Evolutionary conservation across 2,329 filamentous ascomycete species (phyloP).

Genomic region (Diplodia corticola): DNA sequence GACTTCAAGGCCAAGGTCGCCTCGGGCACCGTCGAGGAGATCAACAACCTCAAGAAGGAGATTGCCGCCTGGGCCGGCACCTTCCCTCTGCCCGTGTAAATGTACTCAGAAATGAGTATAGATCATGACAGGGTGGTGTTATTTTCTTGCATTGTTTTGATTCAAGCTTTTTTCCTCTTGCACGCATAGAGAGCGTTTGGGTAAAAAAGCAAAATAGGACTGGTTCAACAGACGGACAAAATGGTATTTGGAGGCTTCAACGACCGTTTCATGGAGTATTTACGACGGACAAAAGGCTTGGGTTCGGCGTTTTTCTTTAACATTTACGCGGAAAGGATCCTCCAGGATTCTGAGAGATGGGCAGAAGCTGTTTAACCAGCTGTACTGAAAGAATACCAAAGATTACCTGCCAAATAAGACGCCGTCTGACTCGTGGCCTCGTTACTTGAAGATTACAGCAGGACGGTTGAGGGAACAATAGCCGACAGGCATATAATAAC

Average conservation of each 20-base stretch:
- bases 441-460: neutral
- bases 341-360: neutral
- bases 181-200: slow-evolving; percentile 2
- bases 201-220: neutral
- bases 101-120: neutral
- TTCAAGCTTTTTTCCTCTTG: neutral
- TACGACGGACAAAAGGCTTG: slow-evolving; percentile 15
- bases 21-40: slow-evolving; percentile 73
- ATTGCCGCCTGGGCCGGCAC: slow-evolving; percentile 81
- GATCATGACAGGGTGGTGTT: neutral
- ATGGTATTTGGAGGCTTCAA: slow-evolving; percentile 14
- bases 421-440: neutral
- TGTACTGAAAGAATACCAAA: neutral
- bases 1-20: slow-evolving; percentile 96
- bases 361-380: slow-evolving; percentile 19
- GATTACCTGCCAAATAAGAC: neutral
- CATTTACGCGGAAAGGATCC: neutral
- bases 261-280: slow-evolving; percentile 22
- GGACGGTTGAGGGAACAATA: too few species aligned
- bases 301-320: slow-evolving; percentile 18
- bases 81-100: slow-evolving; percentile 85
- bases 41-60: slow-evolving; percentile 84
- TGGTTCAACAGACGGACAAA: slow-evolving; percentile 20
- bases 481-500: too few species aligned
- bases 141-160: slow-evolving; percentile 16